Evolutionary conservation across 805 yeast genomes (phyloP).

Genomic region (Ogataea paradorogensis): DNA sequence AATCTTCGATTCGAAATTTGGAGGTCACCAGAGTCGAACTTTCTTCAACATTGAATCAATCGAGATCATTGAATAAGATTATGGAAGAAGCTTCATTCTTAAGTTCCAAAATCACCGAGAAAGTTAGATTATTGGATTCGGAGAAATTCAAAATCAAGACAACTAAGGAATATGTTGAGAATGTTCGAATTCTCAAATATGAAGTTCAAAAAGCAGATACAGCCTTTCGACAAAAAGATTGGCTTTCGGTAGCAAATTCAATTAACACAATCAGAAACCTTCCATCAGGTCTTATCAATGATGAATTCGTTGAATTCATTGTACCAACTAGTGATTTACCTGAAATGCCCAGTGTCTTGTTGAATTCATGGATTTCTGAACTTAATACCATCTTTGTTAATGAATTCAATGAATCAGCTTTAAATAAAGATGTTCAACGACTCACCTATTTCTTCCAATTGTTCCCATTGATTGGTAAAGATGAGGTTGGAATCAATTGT

Average conservation of each 20-base stretch:
- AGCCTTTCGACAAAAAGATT: slow-evolving; percentile 65
- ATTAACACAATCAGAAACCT: slow-evolving; percentile 52
- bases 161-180: slow-evolving; percentile 61
- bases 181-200: slow-evolving; percentile 63
- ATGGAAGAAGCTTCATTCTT: slow-evolving; percentile 60
- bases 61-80: slow-evolving; percentile 52
- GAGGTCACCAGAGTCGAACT: slow-evolving; percentile 63
- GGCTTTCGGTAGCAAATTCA: slow-evolving; percentile 75
- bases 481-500: slow-evolving; percentile 66
- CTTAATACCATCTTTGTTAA: slow-evolving; percentile 54
- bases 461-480: slow-evolving; percentile 81
- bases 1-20: slow-evolving; percentile 39
- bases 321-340: slow-evolving; percentile 88
- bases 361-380: slow-evolving; percentile 57
- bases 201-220: slow-evolving; percentile 62
- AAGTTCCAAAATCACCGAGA: slow-evolving; percentile 64
- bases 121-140: slow-evolving; percentile 64
- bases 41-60: slow-evolving; percentile 55
- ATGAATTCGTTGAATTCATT: slow-evolving; percentile 71
- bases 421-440: slow-evolving; percentile 57
- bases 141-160: slow-evolving; percentile 64
- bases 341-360: slow-evolving; percentile 60
- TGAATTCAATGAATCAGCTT: slow-evolving; percentile 72
- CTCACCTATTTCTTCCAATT: slow-evolving; percentile 78
- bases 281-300: slow-evolving; percentile 51